These are phyloP conservation scores for Phanerochaete carnosa DNA, from an alignment of 768 basidiomycete genomes.

Conservation along the genomic window DNA sequence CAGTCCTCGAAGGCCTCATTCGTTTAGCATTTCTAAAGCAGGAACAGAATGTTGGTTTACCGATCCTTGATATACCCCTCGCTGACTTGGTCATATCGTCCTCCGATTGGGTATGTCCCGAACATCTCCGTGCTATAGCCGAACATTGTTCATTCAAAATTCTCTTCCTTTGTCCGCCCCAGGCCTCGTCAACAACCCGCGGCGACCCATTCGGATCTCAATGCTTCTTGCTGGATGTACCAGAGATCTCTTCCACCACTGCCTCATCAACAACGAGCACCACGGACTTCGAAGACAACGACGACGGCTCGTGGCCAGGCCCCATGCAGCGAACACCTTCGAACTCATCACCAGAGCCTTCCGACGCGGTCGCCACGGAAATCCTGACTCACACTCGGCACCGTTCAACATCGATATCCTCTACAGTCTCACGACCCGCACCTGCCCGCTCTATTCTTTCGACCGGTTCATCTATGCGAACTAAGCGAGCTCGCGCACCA, in stretches of 20 bases:
- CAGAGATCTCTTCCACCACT: constrained; percentile 27
- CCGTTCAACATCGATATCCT: constrained; percentile 36
- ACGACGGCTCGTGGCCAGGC: constrained; percentile 33
- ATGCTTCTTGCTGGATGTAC: constrained; percentile 20
- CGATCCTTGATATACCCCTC: constrained; percentile 1
- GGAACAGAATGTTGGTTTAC: background rate
- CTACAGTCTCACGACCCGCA: constrained; percentile 26
- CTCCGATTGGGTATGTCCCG: constrained; percentile 10
- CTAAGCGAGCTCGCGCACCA: constrained; percentile 31
- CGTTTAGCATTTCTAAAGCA: background rate
- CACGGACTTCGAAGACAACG: constrained; percentile 10
- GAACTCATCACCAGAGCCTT: constrained; percentile 17
- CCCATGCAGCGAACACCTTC: constrained; percentile 25
- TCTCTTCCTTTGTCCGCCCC: background rate
- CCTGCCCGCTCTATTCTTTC: constrained; percentile 60
- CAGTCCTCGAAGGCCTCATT: background rate
- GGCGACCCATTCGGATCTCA: constrained; percentile 18
- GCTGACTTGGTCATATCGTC: background rate
- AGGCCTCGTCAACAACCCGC: constrained; percentile 4
- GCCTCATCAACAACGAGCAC: constrained; percentile 11
- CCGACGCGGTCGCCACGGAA: constrained; percentile 16
- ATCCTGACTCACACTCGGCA: constrained; percentile 17
- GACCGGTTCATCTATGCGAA: constrained; percentile 42
- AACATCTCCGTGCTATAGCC: background rate
- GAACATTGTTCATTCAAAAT: background rate